Conservation (phyloP, 2,329 filamentous ascomycete species). For the Nannizzia gypsea region DNA sequence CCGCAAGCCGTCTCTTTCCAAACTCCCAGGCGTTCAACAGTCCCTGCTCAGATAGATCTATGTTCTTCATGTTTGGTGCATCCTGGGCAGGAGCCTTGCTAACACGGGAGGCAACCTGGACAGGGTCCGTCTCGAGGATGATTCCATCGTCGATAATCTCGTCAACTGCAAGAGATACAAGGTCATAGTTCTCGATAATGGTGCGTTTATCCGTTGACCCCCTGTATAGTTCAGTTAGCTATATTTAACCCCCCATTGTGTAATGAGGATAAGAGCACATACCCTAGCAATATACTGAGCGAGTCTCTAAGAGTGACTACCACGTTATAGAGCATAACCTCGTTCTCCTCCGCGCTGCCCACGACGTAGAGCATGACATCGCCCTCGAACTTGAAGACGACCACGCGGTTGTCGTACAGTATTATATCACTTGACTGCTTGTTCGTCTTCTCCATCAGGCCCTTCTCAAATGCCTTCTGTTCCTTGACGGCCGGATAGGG, state of each 20-base stretch:
- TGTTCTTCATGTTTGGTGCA: conserved; percentile 74
- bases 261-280: conserved; percentile 22
- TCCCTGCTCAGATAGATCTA: conserved; percentile 91
- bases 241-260: neutral
- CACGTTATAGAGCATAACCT: conserved; percentile 91
- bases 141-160: conserved; percentile 94
- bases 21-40: conserved; percentile 89
- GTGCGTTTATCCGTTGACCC: conserved; percentile 96
- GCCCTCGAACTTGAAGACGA: conserved; percentile 95
- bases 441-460: conserved; percentile 83
- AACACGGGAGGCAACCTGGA: conserved; percentile 82
- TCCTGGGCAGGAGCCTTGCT: conserved; percentile 86
- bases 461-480: conserved; percentile 95
- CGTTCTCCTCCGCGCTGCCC: conserved; percentile 84
- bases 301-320: conserved; percentile 83
- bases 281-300: conserved; percentile 87
- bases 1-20: conserved; percentile 80
- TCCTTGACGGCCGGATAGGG: conserved; percentile 84
- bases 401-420: conserved; percentile 89
- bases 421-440: conserved; percentile 96
- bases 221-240: conserved; percentile 37
- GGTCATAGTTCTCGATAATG: conserved; percentile 96
- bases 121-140: conserved; percentile 92
- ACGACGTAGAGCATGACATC: conserved; percentile 96
- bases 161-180: conserved; percentile 85